A percentile compares a stretch with the other conserved stretches of the same genome.
Conservation (phyloP, 768 basidiomycete species). For the Pulveroboletus sp. region DNA sequence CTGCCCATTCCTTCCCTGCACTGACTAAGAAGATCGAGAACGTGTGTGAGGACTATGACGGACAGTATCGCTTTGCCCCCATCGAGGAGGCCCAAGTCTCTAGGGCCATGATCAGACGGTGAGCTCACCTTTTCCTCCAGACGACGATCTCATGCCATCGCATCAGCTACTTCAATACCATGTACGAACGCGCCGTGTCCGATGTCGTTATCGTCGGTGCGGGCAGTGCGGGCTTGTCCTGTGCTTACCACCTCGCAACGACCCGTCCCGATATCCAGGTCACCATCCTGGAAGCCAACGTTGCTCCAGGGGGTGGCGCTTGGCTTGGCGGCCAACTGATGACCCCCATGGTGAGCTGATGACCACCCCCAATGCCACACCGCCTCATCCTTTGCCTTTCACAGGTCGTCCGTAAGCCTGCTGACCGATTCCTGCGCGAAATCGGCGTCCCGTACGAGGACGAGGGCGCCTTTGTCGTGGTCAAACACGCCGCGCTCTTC, state of each 20-base stretch:
- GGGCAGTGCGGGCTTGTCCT: constrained; percentile 66
- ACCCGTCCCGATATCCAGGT: constrained; percentile 64
- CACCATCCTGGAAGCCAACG: constrained; percentile 71
- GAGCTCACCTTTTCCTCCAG: not conserved
- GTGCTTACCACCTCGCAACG: constrained; percentile 70
- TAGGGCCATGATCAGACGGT: constrained; percentile 75
- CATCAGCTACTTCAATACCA: constrained; percentile 68
- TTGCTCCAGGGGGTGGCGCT: constrained; percentile 76
- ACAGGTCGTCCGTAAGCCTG: constrained; percentile 76
- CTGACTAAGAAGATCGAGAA: constrained; percentile 9
- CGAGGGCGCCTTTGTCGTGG: constrained; percentile 74
- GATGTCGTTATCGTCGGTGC: constrained; percentile 79
- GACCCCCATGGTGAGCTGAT: constrained; percentile 77
- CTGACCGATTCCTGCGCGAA: constrained; percentile 66
- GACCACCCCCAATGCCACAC: not conserved
- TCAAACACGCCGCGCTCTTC: constrained; percentile 81
- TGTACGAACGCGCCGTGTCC: constrained; percentile 73
- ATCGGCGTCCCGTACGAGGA: constrained; percentile 75
- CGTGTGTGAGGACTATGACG: constrained; percentile 44
- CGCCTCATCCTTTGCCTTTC: not conserved
- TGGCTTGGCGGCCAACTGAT: constrained; percentile 81
- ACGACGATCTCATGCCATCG: not conserved
- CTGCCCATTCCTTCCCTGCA: constrained; percentile 19
- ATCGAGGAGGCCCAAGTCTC: constrained; percentile 76
- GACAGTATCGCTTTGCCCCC: constrained; percentile 66